These are phyloP conservation scores for Paramecium sexaurelia DNA, from an alignment of 73 alveolate genomes.

Conservation along the genomic window DNA sequence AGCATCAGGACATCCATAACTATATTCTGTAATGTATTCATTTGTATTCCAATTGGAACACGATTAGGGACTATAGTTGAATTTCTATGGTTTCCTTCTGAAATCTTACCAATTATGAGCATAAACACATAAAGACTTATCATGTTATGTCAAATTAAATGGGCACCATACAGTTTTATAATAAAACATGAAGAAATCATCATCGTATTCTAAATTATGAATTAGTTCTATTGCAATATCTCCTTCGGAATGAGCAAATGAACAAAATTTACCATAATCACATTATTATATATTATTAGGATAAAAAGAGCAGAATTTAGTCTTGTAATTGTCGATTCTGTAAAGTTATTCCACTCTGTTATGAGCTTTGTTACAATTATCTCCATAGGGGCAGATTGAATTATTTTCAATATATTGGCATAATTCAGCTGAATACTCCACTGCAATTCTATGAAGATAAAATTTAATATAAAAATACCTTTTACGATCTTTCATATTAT, in stretches of 20 bases:
- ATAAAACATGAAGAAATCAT: constrained; percentile 85
- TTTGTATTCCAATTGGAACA: constrained; percentile 80
- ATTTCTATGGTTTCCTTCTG: constrained; percentile 91
- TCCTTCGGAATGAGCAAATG: constrained; percentile 86
- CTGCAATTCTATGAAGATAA: not conserved
- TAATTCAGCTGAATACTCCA: constrained; percentile 74
- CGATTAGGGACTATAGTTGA: constrained; percentile 71
- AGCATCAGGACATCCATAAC: constrained; percentile 77
- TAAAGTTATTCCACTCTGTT: constrained; percentile 89
- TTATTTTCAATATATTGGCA: constrained; percentile 78
- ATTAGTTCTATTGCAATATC: constrained; percentile 85
- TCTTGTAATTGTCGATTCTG: constrained; percentile 89
- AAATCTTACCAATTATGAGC: constrained; percentile 98
- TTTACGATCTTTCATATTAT: constrained; percentile 80
- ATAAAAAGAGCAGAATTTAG: constrained; percentile 85
- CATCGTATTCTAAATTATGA: constrained; percentile 80
- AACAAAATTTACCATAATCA: constrained; percentile 89
- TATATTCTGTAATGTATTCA: constrained; percentile 73
- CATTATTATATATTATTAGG: constrained; percentile 78
- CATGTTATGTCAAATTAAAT: constrained; percentile 87
- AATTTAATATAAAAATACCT: constrained; percentile 56
- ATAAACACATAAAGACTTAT: constrained; percentile 93
- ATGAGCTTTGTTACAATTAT: constrained; percentile 83
- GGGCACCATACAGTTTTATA: constrained; percentile 99
- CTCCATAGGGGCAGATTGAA: constrained; percentile 79